Evolutionary conservation across 768 basidiomycete species (phyloP), one percentile per base, ranked within the genome.

Genomic region (Lepiota subincarnata): DNA sequence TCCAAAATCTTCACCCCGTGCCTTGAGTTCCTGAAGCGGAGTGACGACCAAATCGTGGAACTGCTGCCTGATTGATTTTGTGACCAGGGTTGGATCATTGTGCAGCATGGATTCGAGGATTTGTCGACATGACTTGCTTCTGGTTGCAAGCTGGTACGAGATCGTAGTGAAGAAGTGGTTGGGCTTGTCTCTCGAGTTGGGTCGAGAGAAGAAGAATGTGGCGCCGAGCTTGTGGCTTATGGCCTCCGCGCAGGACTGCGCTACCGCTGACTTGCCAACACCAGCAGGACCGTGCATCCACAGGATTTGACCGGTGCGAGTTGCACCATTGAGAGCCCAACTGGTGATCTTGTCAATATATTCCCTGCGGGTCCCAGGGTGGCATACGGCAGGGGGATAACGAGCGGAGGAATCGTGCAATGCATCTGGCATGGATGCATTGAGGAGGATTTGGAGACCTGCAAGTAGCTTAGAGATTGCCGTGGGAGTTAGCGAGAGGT

Each of bases 141-240:
- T 7, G 10, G 28, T 28, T 8, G 44, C n/a, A n/a, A 48, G 36
- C 24, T 55, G 54, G 34, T n/a, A 26, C 3, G 54, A 22, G 24
- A 55, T 19, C 13, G 54, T 26, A 14, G 20, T 28, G 6, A 46
- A 37, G 14, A 55, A 39, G 11, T 46, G 13, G 10, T 11, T 14
- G 16, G 40, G 19, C 7, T 48, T 34, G 20, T 40, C 41, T 14
- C 54, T 26, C 4, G 41, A 14, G 16, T 38, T 40, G n/a, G n/a
- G n/a, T 2, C 54, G 38, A 24, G 45, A 55, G 39, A 55, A 55
- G 39, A 55, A 55, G 40, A 55, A 55, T 6, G 35, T n/a, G n/a
- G 44, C 28, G 28, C 26, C 44, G n/a, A 45, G 44, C 7, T 45
- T 45, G 10, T 45, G 12, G 3, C 26, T 28, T 18, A 48, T 19